Percentiles rank a stretch among this genome's conserved stretches.
These are phyloP conservation scores for Trichophyton equinum DNA, from an alignment of 2,329 filamentous ascomycete genomes.

Conservation along the genomic window DNA sequence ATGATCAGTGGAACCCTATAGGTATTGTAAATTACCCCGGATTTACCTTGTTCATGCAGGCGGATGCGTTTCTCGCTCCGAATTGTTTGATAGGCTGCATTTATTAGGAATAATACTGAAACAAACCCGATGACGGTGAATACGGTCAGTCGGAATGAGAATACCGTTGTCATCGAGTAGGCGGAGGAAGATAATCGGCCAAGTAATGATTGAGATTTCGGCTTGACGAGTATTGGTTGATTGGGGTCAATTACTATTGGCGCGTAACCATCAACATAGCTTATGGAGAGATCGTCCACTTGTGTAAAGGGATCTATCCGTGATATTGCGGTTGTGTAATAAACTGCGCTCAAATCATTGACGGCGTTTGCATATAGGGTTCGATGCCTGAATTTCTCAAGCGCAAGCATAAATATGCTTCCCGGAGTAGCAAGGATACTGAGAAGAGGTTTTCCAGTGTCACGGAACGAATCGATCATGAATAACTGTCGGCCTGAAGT, in stretches of 20 bases:
- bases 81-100: constrained; percentile 63
- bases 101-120: constrained; percentile 57
- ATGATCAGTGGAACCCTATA: constrained; percentile 69
- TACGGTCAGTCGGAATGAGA: constrained; percentile 55
- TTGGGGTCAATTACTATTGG: constrained; percentile 57
- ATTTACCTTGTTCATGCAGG: constrained; percentile 59
- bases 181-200: constrained; percentile 9
- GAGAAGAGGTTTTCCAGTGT: constrained; percentile 68
- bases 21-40: constrained; percentile 52
- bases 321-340: constrained; percentile 70
- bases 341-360: constrained; percentile 71
- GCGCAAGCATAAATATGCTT: constrained; percentile 71
- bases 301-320: constrained; percentile 66
- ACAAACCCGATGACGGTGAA: constrained; percentile 62
- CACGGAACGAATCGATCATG: constrained; percentile 70
- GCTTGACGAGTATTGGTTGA: constrained; percentile 21
- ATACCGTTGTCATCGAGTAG: constrained; percentile 35
- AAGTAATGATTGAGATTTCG: constrained; percentile 16
- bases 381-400: constrained; percentile 62
- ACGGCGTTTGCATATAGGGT: constrained; percentile 75
- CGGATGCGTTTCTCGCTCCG: constrained; percentile 62
- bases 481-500: constrained; percentile 80
- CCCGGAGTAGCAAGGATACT: constrained; percentile 68
- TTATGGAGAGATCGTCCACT: constrained; percentile 53
- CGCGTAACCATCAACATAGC: constrained; percentile 61